Base-by-base conservation (phyloP, 345 rosid species). In the Eucalyptus camaldulensis region DNA sequence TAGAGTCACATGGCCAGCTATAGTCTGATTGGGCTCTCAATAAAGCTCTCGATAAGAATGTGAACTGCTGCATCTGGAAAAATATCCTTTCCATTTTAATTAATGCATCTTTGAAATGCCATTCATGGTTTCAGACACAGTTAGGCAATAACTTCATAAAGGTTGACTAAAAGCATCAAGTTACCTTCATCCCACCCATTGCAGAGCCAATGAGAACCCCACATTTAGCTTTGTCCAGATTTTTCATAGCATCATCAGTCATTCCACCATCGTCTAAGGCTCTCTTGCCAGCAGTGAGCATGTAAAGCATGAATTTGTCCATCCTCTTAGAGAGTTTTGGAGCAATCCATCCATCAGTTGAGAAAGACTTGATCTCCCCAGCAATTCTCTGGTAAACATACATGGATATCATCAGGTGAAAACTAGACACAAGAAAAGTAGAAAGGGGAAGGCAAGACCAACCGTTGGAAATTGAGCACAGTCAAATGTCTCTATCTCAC, bases 161-260 rank as follows among this genome's bases (percentile, higher is more conserved):
- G 24, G 47, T 76, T 40, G 47, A 76, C 85, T 40, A 40, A 76
- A 76, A 40, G 47, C 85, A 76, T 40, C 85, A 40, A 76, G 29
- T 91, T 89, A 94, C 96, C 93, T 91, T 91, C 93, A 94, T 92
- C 83, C 95, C 94, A 87, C 95, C 95, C 92, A 93, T 89, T 90
- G 92, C 95, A 80, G 96, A 93, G 81, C 96, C 96, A 91, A 94
- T 91, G 87, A 94, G 83, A 76, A 94, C 94, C 62, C 96, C 96
- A 87, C 95, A 95, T 90, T 90, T 92, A 51, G 87, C 40, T 91
- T 95, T 95, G 89, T 93, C 90, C 25, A 94, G 88, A 50, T 90
- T 91, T 45, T 90, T 88, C 92, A 89, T 89, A 49, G 92, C 92
- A 86, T 93, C 93, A 87, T 91, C 93, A 15, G 93, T 92, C 53